Evolutionary conservation across 768 basidiomycete species (phyloP).

Genomic region (Pseudohyphozyma bogoriensis): DNA sequence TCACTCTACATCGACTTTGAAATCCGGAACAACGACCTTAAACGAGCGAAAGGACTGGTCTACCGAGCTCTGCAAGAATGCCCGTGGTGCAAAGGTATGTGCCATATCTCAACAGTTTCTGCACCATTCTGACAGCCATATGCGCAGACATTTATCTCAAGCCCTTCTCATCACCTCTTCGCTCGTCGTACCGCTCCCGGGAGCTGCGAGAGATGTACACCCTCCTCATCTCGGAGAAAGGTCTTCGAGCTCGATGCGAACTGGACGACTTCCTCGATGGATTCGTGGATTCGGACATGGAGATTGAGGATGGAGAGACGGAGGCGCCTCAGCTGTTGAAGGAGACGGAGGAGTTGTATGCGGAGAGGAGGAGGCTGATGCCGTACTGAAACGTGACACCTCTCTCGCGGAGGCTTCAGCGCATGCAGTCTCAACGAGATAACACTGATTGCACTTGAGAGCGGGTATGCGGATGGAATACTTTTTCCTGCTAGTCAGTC

Average conservation of each 20-base stretch:
- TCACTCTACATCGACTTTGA: conserved; percentile 41
- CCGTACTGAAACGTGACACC: too few species aligned
- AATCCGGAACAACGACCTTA: conserved; percentile 31
- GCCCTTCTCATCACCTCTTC: conserved; percentile 37
- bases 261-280: conserved; percentile 35
- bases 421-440: too few species aligned
- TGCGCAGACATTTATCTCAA: conserved; percentile 39
- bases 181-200: conserved; percentile 35
- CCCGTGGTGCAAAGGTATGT: conserved; percentile 39
- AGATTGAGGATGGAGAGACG: too few species aligned
- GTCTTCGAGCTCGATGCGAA: conserved; percentile 36
- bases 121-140: background rate
- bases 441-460: too few species aligned
- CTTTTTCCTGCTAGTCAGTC: too few species aligned
- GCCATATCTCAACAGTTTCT: background rate
- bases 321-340: too few species aligned
- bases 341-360: too few species aligned
- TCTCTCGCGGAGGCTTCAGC: too few species aligned
- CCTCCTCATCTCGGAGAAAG: conserved; percentile 40
- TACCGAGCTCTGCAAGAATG: conserved; percentile 38
- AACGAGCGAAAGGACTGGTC: conserved; percentile 37
- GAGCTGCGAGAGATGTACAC: conserved; percentile 39
- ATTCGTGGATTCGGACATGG: background rate
- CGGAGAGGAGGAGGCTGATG: too few species aligned
- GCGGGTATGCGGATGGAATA: too few species aligned